Evolutionary conservation across 208 protist genomes (phyloP), one percentile per base, ranked within the genome.

Genomic region (Polymyxa betae): DNA sequence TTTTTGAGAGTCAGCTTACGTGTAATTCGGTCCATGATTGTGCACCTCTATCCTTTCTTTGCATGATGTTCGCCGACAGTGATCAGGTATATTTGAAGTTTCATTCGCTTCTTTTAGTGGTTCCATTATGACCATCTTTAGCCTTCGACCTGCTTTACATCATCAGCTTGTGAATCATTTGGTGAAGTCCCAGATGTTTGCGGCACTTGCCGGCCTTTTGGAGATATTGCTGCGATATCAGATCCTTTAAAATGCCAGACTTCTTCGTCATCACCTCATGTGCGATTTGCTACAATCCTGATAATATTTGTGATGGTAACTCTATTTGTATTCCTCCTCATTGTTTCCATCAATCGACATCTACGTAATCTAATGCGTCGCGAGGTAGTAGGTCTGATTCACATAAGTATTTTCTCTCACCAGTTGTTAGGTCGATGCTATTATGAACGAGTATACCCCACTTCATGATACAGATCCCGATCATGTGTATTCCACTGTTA

Each of bases 371-470:
- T n/a, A n/a, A n/a, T n/a, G n/a, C n/a, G n/a, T n/a, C n/a, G n/a
- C n/a, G n/a, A n/a, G n/a, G n/a, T n/a, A n/a, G n/a, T n/a, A n/a
- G n/a, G n/a, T n/a, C n/a, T n/a, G n/a, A n/a, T n/a, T n/a, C n/a
- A n/a, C n/a, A n/a, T n/a, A n/a, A n/a, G n/a, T n/a, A n/a, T n/a
- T n/a, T n/a, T n/a, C n/a, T n/a, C n/a, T n/a, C n/a, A n/a, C n/a
- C n/a, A n/a, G n/a, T n/a, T n/a, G 29, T 66, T 16, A 32, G 16
- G 54, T 29, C 16, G 54, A 66, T 66, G 54, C 54, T 29, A 66
- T 66, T 66, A 66, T 66, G 54, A 66, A 66, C 20, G 54, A 66
- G 54, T 66, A 66, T 29, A 66, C 54, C 20, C 54, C 54, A 66
- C 54, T 66, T 16, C 16, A 66, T 29, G 54, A 66, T 32, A 29